phyloP scores from a whole-genome alignment of 2,329 filamentous ascomycete genomes.

The Colletotrichum musicola region DNA sequence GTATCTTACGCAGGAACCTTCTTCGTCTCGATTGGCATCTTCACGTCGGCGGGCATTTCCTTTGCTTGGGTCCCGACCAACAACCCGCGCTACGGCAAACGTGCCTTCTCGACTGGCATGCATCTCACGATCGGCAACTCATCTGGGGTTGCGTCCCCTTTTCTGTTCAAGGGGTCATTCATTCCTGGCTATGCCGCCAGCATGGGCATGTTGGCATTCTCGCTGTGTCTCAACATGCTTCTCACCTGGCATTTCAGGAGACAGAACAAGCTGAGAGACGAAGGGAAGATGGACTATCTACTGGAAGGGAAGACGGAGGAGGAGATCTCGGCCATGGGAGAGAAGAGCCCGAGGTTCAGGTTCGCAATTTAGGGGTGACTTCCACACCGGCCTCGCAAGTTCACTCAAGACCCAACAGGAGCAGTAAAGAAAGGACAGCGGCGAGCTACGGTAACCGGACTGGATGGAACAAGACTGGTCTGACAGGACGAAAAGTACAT shows the following conservation, averaged over 20 bases:
- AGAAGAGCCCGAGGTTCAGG: slow-evolving; percentile 52
- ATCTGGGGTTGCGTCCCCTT: slow-evolving; percentile 74
- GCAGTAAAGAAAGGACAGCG: too few relatives aligned
- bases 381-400: too few relatives aligned
- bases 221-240: slow-evolving; percentile 45
- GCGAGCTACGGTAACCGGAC: too few relatives aligned
- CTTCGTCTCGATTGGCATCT: slow-evolving; percentile 59
- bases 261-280: slow-evolving; percentile 51
- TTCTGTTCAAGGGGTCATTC: slow-evolving; percentile 63
- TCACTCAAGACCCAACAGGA: too few relatives aligned
- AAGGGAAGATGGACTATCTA: slow-evolving; percentile 53
- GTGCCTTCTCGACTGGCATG: slow-evolving; percentile 35
- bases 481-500: too few relatives aligned
- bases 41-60: slow-evolving; percentile 19
- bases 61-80: slow-evolving; percentile 39
- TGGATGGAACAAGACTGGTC: too few relatives aligned
- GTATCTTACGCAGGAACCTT: slow-evolving; percentile 57
- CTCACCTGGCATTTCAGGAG: slow-evolving; percentile 48
- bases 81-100: slow-evolving; percentile 37
- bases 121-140: slow-evolving; percentile 37
- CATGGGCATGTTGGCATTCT: slow-evolving; percentile 59
- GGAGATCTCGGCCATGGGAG: slow-evolving; percentile 58
- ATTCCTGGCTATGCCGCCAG: slow-evolving; percentile 65
- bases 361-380: slow-evolving; percentile 37
- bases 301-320: slow-evolving; percentile 55